Evolutionary conservation across 73 alveolate genomes (phyloP).

Genomic region (Diophrys sp.): DNA sequence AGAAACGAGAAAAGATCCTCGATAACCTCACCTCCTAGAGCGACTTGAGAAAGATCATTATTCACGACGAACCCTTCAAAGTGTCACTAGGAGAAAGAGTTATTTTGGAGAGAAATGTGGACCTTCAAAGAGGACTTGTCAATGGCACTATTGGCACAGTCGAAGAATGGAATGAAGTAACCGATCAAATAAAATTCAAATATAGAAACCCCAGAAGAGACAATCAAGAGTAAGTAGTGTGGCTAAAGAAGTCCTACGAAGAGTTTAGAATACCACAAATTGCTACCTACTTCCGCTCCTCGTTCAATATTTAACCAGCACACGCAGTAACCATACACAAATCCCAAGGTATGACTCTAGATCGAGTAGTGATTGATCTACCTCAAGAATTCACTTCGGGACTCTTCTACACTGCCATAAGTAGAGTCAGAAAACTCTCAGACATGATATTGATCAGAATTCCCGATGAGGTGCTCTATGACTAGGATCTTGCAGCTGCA

Average conservation of each 20-base stretch:
- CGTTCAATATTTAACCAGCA: background rate
- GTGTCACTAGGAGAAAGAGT: too few species aligned
- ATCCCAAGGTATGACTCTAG: slow-evolving; percentile 7
- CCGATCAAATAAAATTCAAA: background rate
- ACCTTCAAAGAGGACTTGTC: slow-evolving; percentile 4
- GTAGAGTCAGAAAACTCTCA: background rate
- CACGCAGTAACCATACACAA: slow-evolving; percentile 4
- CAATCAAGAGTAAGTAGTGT: background rate
- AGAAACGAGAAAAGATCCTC: too few species aligned
- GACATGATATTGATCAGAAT: too few species aligned
- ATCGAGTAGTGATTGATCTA: slow-evolving; percentile 1
- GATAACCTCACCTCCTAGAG: too few species aligned
- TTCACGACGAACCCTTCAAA: too few species aligned
- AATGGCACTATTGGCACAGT: background rate
- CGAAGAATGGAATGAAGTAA: background rate
- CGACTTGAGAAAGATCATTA: too few species aligned
- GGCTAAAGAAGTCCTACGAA: background rate
- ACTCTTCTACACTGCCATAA: background rate
- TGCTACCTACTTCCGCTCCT: background rate
- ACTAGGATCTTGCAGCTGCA: too few species aligned
- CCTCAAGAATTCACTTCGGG: background rate
- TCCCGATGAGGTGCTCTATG: too few species aligned
- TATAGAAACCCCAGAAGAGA: background rate
- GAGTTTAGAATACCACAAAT: background rate
- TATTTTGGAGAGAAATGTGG: too few species aligned